phyloP scores from a whole-genome alignment of 495 filamentous ascomycete genomes.

The Saxophila tyrrhenica region DNA sequence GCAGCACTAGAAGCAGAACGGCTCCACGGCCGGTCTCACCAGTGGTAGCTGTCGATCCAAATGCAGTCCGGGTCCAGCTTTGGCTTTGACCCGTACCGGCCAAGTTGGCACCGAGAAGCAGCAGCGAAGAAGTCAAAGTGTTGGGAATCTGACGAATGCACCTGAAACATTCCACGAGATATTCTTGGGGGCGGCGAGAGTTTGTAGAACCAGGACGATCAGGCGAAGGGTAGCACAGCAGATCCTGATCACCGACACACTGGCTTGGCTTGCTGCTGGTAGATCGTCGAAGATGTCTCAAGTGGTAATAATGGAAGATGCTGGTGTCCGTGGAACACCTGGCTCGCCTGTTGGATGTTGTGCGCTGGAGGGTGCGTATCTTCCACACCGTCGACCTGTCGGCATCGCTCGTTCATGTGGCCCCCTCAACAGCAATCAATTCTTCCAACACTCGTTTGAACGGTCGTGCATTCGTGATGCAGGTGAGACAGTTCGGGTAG shows the following conservation, averaged over 20 bases:
- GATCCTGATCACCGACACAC: background rate
- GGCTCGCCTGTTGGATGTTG: too few species aligned
- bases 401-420: background rate
- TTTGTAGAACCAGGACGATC: too few species aligned
- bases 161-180: background rate
- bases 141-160: too few species aligned
- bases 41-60: too few species aligned
- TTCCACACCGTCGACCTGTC: background rate
- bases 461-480: background rate
- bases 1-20: background rate
- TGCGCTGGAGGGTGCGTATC: too few species aligned
- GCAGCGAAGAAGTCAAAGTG: too few species aligned
- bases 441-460: too few species aligned
- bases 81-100: too few species aligned
- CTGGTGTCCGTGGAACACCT: background rate
- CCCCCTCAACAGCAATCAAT: too few species aligned
- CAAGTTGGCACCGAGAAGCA: too few species aligned
- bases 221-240: background rate
- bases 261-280: background rate
- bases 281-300: background rate
- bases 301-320: background rate
- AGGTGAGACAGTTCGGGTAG: constrained; percentile 2
- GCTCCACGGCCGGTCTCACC: background rate
- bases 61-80: too few species aligned
- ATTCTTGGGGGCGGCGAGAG: too few species aligned